Conservation (phyloP, 2,329 filamentous ascomycete species). For the Shiraia sp. region DNA sequence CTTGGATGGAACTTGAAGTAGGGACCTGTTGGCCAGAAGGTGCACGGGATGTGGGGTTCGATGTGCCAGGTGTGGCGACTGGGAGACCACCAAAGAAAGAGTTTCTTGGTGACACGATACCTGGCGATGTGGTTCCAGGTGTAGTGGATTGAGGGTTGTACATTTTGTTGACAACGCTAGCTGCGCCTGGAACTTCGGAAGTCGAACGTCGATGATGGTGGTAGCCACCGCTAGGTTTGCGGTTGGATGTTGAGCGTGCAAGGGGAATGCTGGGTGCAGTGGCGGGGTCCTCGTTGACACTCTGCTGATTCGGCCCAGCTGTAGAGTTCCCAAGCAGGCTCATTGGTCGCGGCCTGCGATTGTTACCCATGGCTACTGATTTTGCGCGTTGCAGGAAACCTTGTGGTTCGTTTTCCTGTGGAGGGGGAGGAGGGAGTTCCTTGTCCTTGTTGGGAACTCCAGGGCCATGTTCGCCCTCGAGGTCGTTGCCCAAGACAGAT, state of each 20-base stretch:
- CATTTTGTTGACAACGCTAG: conserved; percentile 84
- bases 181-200: conserved; percentile 60
- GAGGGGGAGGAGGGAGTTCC: conserved; percentile 78
- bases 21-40: conserved; percentile 38
- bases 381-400: conserved; percentile 62
- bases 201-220: conserved; percentile 51
- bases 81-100: conserved; percentile 47
- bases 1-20: conserved; percentile 23
- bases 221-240: conserved; percentile 40
- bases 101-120: conserved; percentile 42
- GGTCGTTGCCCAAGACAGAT: conserved; percentile 81
- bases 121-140: conserved; percentile 54
- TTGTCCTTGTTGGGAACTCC: conserved; percentile 67
- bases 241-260: conserved; percentile 58
- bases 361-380: conserved; percentile 57
- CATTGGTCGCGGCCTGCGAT: conserved; percentile 50
- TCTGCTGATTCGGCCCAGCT: conserved; percentile 29
- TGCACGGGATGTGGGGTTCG: conserved; percentile 43
- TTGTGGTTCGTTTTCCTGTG: conserved; percentile 55
- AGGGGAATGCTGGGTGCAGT: conserved; percentile 79
- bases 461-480: conserved; percentile 42
- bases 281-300: conserved; percentile 62
- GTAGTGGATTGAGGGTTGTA: conserved; percentile 63
- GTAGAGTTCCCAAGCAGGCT: conserved; percentile 37
- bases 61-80: conserved; percentile 43